Percentiles rank a stretch among this genome's conserved stretches.
phyloP scores from a whole-genome alignment of 2,329 filamentous ascomycete species.

The Fusarium brevicatenulatum region DNA sequence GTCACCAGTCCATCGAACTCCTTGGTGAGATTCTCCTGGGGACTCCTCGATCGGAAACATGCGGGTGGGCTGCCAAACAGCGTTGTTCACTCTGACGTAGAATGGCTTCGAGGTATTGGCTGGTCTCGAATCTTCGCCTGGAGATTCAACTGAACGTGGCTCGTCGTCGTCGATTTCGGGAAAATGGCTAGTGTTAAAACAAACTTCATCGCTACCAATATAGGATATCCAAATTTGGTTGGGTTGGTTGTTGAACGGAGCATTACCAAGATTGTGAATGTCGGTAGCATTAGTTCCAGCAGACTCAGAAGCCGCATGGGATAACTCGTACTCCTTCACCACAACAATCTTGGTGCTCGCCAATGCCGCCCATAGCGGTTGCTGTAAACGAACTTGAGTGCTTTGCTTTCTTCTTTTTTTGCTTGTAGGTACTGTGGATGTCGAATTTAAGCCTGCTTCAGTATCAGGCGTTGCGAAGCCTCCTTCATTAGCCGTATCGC shows the following conservation, averaged over 20 bases:
- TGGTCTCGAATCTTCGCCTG: conserved; percentile 49
- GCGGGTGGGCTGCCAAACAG: conserved; percentile 80
- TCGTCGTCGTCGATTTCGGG: conserved; percentile 54
- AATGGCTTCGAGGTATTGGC: conserved; percentile 75
- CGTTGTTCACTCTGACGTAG: conserved; percentile 81
- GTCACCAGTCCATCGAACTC: conserved; percentile 74
- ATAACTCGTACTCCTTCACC: conserved; percentile 89
- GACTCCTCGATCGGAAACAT: conserved; percentile 64
- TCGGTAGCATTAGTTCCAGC: conserved; percentile 79
- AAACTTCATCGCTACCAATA: conserved; percentile 80
- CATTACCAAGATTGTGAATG: conserved; percentile 80
- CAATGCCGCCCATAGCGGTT: conserved; percentile 93
- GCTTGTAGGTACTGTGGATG: conserved; percentile 63
- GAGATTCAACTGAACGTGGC: conserved; percentile 38
- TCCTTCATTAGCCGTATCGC: conserved; percentile 43
- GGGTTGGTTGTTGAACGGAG: conserved; percentile 75
- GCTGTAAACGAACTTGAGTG: conserved; percentile 87
- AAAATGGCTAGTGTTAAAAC: conserved; percentile 78
- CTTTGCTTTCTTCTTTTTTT: conserved; percentile 93
- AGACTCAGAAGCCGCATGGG: conserved; percentile 77
- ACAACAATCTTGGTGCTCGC: conserved; percentile 97
- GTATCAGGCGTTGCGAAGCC: conserved; percentile 65
- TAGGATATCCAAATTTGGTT: conserved; percentile 85
- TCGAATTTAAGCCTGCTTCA: conserved; percentile 52
- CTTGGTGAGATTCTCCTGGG: conserved; percentile 49